Conservation (phyloP, 2,329 filamentous ascomycete genomes). For the Aspergillus sp. region DNA sequence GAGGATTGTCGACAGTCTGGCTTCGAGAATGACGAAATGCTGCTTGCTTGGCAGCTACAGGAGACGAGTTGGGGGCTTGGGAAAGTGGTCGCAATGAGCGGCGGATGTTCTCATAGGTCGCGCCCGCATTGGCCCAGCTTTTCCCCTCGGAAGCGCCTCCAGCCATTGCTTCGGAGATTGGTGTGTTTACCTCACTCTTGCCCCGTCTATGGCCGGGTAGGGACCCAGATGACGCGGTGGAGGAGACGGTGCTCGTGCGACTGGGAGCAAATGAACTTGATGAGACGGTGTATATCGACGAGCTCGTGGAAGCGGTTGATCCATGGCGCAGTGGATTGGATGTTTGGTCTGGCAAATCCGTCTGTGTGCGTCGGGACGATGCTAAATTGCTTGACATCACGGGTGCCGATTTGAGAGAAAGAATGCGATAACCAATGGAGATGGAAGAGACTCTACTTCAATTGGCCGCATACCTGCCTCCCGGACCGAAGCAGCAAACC, state of each 20-base stretch:
- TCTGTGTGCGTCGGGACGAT: slow-evolving; percentile 41
- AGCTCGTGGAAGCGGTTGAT: slow-evolving; percentile 58
- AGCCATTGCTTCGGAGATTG: slow-evolving; percentile 44
- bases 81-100: slow-evolving; percentile 75
- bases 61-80: slow-evolving; percentile 60
- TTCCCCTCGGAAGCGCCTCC: slow-evolving; percentile 24
- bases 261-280: slow-evolving; percentile 55
- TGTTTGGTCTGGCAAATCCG: slow-evolving; percentile 42
- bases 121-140: slow-evolving; percentile 53
- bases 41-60: slow-evolving; percentile 37
- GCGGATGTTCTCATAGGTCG: slow-evolving; percentile 70
- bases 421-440: slow-evolving; percentile 33
- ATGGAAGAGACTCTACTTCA: slow-evolving; percentile 30
- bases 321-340: slow-evolving; percentile 55
- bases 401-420: slow-evolving; percentile 27
- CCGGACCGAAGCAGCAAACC: slow-evolving; percentile 28
- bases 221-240: slow-evolving; percentile 66
- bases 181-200: slow-evolving; percentile 68
- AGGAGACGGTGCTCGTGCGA: slow-evolving; percentile 70
- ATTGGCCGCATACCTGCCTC: slow-evolving; percentile 45
- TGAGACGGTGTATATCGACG: slow-evolving; percentile 53
- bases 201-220: slow-evolving; percentile 67
- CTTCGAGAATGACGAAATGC: slow-evolving; percentile 54
- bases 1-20: slow-evolving; percentile 63
- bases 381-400: slow-evolving; percentile 45